These are phyloP conservation scores for Linnemannia exigua DNA, from an alignment of 192 early-diverging fungal genomes.

Conservation along the genomic window DNA sequence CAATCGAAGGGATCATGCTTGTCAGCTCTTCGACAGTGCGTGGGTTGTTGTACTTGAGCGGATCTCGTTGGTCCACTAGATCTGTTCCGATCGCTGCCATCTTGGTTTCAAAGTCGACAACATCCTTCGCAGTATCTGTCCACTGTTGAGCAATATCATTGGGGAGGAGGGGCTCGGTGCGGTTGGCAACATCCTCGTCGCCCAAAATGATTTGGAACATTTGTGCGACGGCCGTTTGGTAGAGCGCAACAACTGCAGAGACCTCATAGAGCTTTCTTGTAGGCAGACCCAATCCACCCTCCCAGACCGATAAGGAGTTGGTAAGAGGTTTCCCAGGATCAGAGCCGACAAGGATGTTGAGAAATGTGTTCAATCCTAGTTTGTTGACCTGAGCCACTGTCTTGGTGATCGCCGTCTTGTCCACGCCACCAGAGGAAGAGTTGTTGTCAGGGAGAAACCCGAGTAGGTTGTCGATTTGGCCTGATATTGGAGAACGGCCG, in stretches of 20 bases:
- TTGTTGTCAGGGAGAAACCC: conserved; percentile 37
- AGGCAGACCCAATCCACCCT: conserved; percentile 21
- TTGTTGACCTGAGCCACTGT: conserved; percentile 16
- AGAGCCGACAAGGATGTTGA: background rate
- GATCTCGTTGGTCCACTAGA: conserved; percentile 50
- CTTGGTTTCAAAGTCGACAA: conserved; percentile 66
- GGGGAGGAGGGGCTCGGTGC: background rate
- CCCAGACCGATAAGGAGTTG: background rate
- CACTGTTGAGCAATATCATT: conserved; percentile 20
- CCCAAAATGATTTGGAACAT: conserved; percentile 46
- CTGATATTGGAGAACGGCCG: conserved; percentile 44
- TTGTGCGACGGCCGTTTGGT: conserved; percentile 56
- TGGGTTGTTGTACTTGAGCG: conserved; percentile 59
- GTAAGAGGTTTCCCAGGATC: background rate
- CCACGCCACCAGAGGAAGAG: background rate
- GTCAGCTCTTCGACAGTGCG: conserved; percentile 22
- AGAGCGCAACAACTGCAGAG: conserved; percentile 42
- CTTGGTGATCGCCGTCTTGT: conserved; percentile 15
- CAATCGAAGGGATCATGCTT: conserved; percentile 32
- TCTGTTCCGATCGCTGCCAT: conserved; percentile 44
- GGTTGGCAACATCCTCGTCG: background rate
- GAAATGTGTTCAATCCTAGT: background rate
- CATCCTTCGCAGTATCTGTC: conserved; percentile 48
- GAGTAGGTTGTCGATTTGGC: conserved; percentile 37
- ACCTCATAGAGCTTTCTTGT: conserved; percentile 67